Percentiles rank a stretch among this genome's conserved stretches.
Conservation (phyloP, 2,329 filamentous ascomycete genomes). For the Decorospora gaudefroyi region DNA sequence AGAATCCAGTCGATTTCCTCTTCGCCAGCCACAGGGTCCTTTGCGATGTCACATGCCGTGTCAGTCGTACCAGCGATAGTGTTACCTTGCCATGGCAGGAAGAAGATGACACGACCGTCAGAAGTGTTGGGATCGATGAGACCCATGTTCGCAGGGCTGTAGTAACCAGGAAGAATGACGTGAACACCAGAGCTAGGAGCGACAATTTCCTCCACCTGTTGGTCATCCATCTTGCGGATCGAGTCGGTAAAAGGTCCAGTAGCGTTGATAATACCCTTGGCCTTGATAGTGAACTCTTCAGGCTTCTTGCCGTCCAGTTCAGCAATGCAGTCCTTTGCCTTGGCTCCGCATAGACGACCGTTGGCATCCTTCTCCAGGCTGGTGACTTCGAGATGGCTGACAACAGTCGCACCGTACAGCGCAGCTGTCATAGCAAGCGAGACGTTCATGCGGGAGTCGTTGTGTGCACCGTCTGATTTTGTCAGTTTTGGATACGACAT, state of each 20-base stretch:
- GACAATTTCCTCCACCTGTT: conserved; percentile 73
- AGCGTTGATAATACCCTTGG: conserved; percentile 84
- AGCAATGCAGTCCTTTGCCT: conserved; percentile 70
- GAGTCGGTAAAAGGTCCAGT: conserved; percentile 87
- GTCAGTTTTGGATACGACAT: conserved; percentile 27
- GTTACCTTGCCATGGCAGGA: conserved; percentile 90
- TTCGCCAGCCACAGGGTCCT: conserved; percentile 77
- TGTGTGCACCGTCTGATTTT: conserved; percentile 75
- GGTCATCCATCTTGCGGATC: conserved; percentile 83
- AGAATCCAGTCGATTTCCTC: conserved; percentile 88
- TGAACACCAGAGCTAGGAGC: conserved; percentile 85
- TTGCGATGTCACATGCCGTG: conserved; percentile 71
- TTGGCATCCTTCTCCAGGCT: conserved; percentile 72
- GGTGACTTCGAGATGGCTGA: conserved; percentile 83
- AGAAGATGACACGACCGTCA: conserved; percentile 89
- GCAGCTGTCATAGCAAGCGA: conserved; percentile 86
- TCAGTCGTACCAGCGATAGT: conserved; percentile 90
- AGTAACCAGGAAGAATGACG: conserved; percentile 85
- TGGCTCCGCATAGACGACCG: conserved; percentile 74
- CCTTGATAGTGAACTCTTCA: conserved; percentile 71
- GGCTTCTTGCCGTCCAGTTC: conserved; percentile 65
- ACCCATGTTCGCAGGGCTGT: conserved; percentile 83
- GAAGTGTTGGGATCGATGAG: conserved; percentile 85
- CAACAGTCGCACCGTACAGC: conserved; percentile 80
- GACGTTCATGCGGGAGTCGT: conserved; percentile 91